A percentile compares a stretch with the other conserved stretches of the same genome.
Evolutionary conservation across 208 protist species (phyloP).

Genomic region (Leishmania braziliensis): DNA sequence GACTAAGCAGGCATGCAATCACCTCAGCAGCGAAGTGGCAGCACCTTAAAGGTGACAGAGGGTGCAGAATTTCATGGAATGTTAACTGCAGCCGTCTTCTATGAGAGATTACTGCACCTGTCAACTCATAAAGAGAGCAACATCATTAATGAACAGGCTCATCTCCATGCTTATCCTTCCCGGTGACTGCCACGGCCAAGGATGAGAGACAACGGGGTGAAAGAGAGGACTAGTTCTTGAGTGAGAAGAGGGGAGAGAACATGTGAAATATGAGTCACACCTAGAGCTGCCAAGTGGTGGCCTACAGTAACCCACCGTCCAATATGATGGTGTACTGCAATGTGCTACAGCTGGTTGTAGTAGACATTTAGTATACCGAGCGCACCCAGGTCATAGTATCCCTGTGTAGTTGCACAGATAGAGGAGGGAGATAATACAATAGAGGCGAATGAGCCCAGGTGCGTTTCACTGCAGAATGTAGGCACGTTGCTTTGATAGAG

Average conservation of each 20-base stretch:
- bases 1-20: no score
- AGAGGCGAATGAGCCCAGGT: not conserved
- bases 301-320: not conserved
- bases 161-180: not conserved
- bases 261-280: not conserved
- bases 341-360: no score
- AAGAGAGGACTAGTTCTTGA: not conserved
- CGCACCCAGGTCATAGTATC: not conserved
- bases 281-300: not conserved
- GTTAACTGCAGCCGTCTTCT: not conserved
- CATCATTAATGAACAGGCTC: not conserved
- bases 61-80: not conserved
- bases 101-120: not conserved
- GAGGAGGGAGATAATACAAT: not conserved
- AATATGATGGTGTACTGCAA: not conserved
- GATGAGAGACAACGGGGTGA: not conserved
- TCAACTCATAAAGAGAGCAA: not conserved
- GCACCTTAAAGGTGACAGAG: not conserved
- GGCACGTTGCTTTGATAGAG: not conserved
- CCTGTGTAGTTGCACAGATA: not conserved
- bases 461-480: not conserved
- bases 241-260: not conserved
- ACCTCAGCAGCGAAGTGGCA: not conserved
- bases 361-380: not conserved
- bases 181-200: not conserved